These are phyloP conservation scores for Boletus sp. DNA, from an alignment of 768 basidiomycete species.

Conservation along the genomic window DNA sequence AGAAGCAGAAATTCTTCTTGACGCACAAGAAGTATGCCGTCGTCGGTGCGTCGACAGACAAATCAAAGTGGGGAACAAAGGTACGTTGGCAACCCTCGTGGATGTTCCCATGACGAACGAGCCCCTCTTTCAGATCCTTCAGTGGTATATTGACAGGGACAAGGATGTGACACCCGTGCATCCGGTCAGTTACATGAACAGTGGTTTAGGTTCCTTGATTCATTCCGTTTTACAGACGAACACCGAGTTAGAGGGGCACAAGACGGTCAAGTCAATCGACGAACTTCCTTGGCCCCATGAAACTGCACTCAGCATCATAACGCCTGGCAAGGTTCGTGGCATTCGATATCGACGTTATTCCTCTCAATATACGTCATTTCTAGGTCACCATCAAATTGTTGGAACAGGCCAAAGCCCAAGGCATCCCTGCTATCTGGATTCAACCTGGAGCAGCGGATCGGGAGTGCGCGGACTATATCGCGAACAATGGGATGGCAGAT, in stretches of 20 bases:
- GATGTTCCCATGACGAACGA: neutral
- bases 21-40: constrained; percentile 68
- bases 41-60: constrained; percentile 80
- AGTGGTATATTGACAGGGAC: constrained; percentile 68
- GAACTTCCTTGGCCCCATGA: constrained; percentile 58
- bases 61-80: constrained; percentile 77
- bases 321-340: constrained; percentile 60
- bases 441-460: constrained; percentile 85
- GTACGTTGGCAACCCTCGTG: constrained; percentile 28
- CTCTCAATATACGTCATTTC: neutral
- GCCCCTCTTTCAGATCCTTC: constrained; percentile 52
- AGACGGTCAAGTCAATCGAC: constrained; percentile 52
- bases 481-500: constrained; percentile 59
- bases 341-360: neutral
- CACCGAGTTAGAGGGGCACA: constrained; percentile 62
- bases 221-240: constrained; percentile 52
- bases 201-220: neutral
- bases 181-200: constrained; percentile 46
- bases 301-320: constrained; percentile 79
- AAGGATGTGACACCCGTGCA: constrained; percentile 71
- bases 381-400: constrained; percentile 72
- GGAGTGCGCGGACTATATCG: constrained; percentile 61
- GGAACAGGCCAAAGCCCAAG: constrained; percentile 64
- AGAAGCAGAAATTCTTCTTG: constrained; percentile 56
- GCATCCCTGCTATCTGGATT: constrained; percentile 80